Conservation (phyloP, 2,329 filamentous ascomycete species). For the Zymoseptoria pseudotritici region DNA sequence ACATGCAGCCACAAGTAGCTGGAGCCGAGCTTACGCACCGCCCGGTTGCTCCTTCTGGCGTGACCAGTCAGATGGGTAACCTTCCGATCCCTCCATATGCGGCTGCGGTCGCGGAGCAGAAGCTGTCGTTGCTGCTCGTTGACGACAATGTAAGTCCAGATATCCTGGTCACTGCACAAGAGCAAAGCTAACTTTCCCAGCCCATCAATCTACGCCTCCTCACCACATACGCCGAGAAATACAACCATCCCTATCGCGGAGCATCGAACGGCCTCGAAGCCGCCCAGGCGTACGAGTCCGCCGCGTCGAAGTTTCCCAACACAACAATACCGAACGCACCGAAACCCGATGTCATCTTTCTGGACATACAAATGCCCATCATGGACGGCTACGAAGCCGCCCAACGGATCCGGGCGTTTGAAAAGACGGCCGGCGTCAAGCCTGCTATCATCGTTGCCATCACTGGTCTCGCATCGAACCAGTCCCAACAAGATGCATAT, state of each 20-base stretch:
- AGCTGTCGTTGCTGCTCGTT: slow-evolving; percentile 24
- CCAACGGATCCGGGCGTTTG: slow-evolving; percentile 22
- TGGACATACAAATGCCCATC: slow-evolving; percentile 31
- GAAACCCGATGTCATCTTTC: slow-evolving; percentile 22
- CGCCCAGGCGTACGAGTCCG: slow-evolving; percentile 35
- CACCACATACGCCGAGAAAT: slow-evolving; percentile 25
- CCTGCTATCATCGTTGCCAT: slow-evolving; percentile 13
- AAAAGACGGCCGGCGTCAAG: slow-evolving; percentile 11
- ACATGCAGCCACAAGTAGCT: not conserved
- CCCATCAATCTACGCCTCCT: slow-evolving; percentile 29
- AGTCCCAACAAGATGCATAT: slow-evolving; percentile 15
- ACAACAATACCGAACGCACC: slow-evolving; percentile 13
- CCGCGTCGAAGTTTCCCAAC: slow-evolving; percentile 1
- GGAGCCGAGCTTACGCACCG: not conserved
- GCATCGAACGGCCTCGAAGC: slow-evolving; percentile 45
- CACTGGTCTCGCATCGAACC: slow-evolving; percentile 13
- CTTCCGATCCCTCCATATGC: not conserved
- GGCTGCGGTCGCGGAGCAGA: not conserved
- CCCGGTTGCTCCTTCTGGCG: not conserved
- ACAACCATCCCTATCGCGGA: slow-evolving; percentile 34
- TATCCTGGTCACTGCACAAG: not conserved
- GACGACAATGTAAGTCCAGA: slow-evolving; percentile 27
- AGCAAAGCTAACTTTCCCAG: slow-evolving; percentile 4
- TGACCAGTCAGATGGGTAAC: not conserved
- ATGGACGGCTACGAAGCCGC: slow-evolving; percentile 30